Percentiles rank a stretch among this genome's conserved stretches.
phyloP scores from a whole-genome alignment of 495 filamentous ascomycete genomes.

The Talaromyces liani region DNA sequence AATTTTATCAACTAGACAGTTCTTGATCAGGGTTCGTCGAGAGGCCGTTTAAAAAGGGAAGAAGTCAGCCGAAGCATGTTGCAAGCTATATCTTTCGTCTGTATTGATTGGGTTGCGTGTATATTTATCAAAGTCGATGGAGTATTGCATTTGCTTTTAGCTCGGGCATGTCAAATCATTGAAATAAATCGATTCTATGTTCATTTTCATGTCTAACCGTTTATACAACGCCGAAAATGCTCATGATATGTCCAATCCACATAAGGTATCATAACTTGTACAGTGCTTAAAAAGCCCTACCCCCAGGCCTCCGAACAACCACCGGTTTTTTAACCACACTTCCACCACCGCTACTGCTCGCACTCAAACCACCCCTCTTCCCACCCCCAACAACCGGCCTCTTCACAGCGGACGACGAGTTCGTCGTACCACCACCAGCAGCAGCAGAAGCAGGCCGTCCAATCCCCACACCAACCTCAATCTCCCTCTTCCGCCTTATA shows the following conservation, averaged over 20 bases:
- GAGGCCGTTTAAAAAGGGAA: neutral
- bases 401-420: conserved; percentile 24
- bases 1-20: conserved; percentile 90
- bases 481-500: conserved; percentile 25
- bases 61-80: neutral
- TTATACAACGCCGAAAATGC: neutral
- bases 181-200: neutral
- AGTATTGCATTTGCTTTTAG: neutral
- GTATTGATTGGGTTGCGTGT: neutral
- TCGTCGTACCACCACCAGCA: neutral
- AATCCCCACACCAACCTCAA: conserved; percentile 27
- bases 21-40: neutral
- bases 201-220: neutral
- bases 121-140: neutral
- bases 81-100: neutral
- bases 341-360: conserved; percentile 33
- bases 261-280: neutral
- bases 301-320: conserved; percentile 45
- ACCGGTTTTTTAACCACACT: conserved; percentile 56
- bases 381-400: conserved; percentile 28
- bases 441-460: conserved; percentile 4
- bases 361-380: conserved; percentile 33
- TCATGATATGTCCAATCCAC: neutral
- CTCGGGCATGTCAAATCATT: neutral
- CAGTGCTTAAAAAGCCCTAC: conserved; percentile 13